phyloP scores from a whole-genome alignment of 768 basidiomycete genomes.

The Podaxis sp. region DNA sequence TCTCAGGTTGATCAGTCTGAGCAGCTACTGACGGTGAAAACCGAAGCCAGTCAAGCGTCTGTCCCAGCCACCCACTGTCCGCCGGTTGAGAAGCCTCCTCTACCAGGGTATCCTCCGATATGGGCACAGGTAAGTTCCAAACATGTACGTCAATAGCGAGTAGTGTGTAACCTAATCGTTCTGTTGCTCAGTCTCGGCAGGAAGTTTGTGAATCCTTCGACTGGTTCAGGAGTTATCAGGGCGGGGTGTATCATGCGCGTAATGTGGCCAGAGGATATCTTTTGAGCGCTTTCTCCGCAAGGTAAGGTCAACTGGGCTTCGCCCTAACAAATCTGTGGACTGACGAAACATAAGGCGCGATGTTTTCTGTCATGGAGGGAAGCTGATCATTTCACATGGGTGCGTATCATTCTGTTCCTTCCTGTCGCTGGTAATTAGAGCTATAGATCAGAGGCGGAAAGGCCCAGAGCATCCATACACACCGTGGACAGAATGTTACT shows the following conservation, averaged over 20 bases:
- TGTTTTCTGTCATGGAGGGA: conserved; percentile 59
- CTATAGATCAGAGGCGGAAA: conserved; percentile 59
- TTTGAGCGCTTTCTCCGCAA: conserved; percentile 65
- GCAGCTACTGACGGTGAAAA: neutral
- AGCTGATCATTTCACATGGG: conserved; percentile 83
- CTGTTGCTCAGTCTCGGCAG: conserved; percentile 60
- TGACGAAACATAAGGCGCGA: conserved; percentile 54
- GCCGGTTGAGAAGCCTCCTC: conserved; percentile 12
- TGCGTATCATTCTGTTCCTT: conserved; percentile 29
- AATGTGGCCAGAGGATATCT: conserved; percentile 74
- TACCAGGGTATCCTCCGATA: conserved; percentile 35
- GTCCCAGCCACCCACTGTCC: neutral
- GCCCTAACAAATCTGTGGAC: neutral
- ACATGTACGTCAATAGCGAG: neutral
- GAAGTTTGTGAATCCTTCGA: conserved; percentile 81
- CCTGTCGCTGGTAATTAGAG: neutral
- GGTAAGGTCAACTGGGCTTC: conserved; percentile 31
- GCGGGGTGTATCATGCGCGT: conserved; percentile 69
- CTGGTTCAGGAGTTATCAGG: conserved; percentile 75
- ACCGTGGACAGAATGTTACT: conserved; percentile 35
- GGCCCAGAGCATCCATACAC: conserved; percentile 51
- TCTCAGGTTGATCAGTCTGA: neutral
- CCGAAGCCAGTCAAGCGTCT: neutral
- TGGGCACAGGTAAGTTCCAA: conserved; percentile 39
- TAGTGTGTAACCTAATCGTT: conserved; percentile 8